phyloP scores from a whole-genome alignment of 2,329 filamentous ascomycete genomes.

The Microdochium bolleyi region DNA sequence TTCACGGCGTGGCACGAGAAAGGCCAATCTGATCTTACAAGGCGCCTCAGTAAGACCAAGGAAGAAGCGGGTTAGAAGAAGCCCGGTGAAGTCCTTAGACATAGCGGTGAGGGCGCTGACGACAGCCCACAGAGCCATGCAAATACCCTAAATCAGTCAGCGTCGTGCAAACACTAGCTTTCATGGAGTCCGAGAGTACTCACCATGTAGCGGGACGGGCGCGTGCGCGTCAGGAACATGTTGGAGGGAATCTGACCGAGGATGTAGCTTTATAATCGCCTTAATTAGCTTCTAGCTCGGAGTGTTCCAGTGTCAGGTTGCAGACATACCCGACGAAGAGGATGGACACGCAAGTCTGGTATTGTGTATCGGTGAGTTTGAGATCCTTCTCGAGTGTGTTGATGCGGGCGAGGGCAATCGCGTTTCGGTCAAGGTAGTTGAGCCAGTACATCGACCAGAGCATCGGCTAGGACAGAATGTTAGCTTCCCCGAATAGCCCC shows the following conservation, averaged over 20 bases:
- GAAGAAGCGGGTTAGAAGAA: constrained; percentile 9
- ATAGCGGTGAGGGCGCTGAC: background rate
- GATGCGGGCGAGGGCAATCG: constrained; percentile 41
- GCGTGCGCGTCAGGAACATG: constrained; percentile 5
- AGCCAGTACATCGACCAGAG: constrained; percentile 12
- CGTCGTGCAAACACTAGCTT: too few relatives aligned
- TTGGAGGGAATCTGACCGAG: constrained; percentile 25
- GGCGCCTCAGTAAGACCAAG: constrained; percentile 9
- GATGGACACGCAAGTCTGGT: constrained; percentile 33
- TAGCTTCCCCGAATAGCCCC: too few relatives aligned
- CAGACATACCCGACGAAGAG: constrained; percentile 31
- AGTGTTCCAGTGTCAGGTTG: background rate
- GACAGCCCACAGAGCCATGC: constrained; percentile 1
- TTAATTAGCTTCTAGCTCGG: background rate
- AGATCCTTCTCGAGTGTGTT: constrained; percentile 39
- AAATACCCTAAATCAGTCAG: background rate
- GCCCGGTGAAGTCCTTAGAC: constrained; percentile 11
- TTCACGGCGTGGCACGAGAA: background rate
- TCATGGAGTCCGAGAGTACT: constrained; percentile 2
- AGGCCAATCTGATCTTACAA: background rate
- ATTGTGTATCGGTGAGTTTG: constrained; percentile 30
- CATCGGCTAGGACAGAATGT: background rate
- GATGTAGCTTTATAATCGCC: constrained; percentile 6
- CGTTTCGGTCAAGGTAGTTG: constrained; percentile 28
- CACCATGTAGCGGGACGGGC: background rate